Evolutionary conservation across 768 basidiomycete genomes (phyloP).

Genomic region (Suillus brevipes): DNA sequence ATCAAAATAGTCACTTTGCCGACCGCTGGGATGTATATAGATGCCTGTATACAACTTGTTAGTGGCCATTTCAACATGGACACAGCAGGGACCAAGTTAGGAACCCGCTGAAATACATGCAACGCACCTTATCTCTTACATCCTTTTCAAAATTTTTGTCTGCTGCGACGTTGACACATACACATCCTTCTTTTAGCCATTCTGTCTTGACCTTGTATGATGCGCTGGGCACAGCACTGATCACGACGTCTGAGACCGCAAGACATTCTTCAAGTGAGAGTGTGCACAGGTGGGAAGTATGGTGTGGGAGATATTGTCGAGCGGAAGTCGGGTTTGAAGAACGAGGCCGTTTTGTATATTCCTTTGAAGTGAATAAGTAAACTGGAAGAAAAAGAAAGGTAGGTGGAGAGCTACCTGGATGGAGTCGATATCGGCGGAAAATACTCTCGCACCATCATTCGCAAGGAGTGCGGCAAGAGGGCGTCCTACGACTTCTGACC

Average conservation of each 20-base stretch:
- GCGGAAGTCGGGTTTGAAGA: constrained; percentile 32
- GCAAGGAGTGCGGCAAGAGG: constrained; percentile 94
- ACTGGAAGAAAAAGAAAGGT: background rate
- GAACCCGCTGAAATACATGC: constrained; percentile 32
- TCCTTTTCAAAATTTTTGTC: constrained; percentile 97
- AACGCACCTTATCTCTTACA: constrained; percentile 82
- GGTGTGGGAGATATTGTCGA: constrained; percentile 77
- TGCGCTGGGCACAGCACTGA: constrained; percentile 87
- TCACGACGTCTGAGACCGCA: constrained; percentile 85
- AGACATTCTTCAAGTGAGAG: constrained; percentile 79
- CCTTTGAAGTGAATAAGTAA: constrained; percentile 39
- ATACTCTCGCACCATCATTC: constrained; percentile 95
- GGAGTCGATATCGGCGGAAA: constrained; percentile 94
- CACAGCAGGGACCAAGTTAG: background rate
- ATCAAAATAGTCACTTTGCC: constrained; percentile 98
- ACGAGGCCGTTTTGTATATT: constrained; percentile 91
- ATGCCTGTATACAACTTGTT: constrained; percentile 55
- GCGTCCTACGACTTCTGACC: constrained; percentile 95
- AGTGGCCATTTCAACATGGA: constrained; percentile 1
- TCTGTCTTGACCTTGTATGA: constrained; percentile 88
- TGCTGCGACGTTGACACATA: constrained; percentile 89
- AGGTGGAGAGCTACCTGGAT: constrained; percentile 57
- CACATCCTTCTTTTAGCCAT: constrained; percentile 89
- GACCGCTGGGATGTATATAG: constrained; percentile 93
- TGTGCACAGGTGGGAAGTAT: constrained; percentile 71